Percentiles rank a stretch among this genome's conserved stretches.
Evolutionary conservation across 352 stramenopile genomes (phyloP).

Genomic region (Stramenopiles sp.): DNA sequence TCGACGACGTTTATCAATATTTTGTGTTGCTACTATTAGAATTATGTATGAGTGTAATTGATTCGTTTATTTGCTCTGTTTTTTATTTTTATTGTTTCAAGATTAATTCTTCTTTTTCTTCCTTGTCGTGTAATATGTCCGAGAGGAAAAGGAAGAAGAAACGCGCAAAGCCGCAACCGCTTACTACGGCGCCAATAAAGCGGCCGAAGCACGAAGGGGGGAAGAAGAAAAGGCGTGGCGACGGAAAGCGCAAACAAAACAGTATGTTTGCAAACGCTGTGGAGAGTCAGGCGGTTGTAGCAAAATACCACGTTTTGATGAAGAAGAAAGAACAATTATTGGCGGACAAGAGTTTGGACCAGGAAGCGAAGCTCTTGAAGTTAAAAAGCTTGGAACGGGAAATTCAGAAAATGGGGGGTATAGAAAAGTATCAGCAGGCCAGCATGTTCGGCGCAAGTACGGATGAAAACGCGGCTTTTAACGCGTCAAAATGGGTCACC

Average conservation of each 20-base stretch:
- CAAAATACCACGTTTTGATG: constrained; percentile 3
- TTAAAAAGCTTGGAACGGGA: not conserved
- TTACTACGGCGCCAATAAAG: not conserved
- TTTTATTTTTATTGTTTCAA: no score
- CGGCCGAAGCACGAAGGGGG: not conserved
- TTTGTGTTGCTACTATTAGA: no score
- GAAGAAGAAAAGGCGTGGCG: not conserved
- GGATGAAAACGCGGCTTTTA: not conserved
- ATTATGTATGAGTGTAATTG: no score
- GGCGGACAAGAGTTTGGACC: not conserved
- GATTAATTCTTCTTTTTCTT: no score
- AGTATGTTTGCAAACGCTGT: not conserved
- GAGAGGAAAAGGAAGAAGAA: not conserved
- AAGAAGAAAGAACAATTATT: not conserved
- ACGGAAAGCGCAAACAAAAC: not conserved
- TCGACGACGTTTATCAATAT: no score
- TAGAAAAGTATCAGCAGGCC: not conserved
- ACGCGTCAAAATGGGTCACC: not conserved
- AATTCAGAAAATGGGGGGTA: not conserved
- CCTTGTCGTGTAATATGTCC: no score
- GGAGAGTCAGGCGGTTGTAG: not conserved
- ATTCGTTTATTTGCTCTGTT: no score
- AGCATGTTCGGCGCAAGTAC: not conserved
- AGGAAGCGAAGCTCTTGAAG: not conserved
- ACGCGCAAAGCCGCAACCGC: not conserved